Base-by-base conservation (phyloP, 495 filamentous ascomycete species). In the Aspergillus bertholletiae region DNA sequence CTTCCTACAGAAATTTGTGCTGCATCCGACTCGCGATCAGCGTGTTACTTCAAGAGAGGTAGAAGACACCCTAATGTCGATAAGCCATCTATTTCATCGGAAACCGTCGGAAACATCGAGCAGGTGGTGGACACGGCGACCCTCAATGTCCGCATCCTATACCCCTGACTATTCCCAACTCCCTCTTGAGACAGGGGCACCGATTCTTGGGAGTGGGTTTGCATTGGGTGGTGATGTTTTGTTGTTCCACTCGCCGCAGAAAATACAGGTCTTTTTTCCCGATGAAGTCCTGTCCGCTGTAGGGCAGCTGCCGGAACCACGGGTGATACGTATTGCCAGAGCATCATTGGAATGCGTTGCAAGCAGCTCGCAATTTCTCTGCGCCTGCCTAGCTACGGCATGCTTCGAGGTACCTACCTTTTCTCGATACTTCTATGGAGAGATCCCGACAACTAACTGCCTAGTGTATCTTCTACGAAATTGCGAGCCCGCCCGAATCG, bases 381-480 rank as follows among this genome's bases (percentile, higher is more conserved):
- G 60, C 41, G 48, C n/a, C 7, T 26, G 52, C 15, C 17, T 48
- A 6, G 27, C 32, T 9, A 46, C 30, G 1, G 21, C 39, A 12
- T 44, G 7, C 20, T 62, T 62, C 26, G 43, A 56, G 49, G 60
- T 62, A 50, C 3, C 1, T 17, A 2, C 15, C 15, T 11, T 24
- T 40, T 28, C 3, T 23, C 20, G 1, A 23, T 6, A 8, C 37
- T 20, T 20, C 3, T 40, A 40, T 6, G 7, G 5, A 7, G 15
- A 7, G 3, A 13, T 20, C 15, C 1, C 37, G 17, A 2, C 1
- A 2, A 13, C 37, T 40, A 24, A 18, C 12, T 17, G 5, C 18
- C 11, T 21, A 62, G 60, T 59, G 60, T 22, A 44, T 51, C 37
- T 49, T 62, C 2, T 59, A 62, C 39, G 21, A 24, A 17, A 48